A percentile compares a stretch with the other conserved stretches of the same genome.
These are phyloP conservation scores for Petrea volubilis DNA, from an alignment of 257 asterid species.

Conservation along the genomic window DNA sequence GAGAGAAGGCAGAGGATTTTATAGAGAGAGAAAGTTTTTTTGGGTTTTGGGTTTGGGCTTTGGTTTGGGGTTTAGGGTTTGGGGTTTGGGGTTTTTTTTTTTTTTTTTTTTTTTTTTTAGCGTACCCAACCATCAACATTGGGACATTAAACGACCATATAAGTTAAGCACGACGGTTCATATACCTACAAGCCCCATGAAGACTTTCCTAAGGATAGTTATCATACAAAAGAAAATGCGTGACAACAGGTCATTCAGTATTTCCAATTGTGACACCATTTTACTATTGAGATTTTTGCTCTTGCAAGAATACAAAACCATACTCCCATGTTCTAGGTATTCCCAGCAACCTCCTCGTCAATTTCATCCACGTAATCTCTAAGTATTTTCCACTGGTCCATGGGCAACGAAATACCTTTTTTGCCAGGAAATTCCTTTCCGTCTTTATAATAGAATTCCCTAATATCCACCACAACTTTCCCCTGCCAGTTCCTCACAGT, in stretches of 20 bases:
- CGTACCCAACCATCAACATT: not conserved
- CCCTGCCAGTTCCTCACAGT: slow-evolving; percentile 88
- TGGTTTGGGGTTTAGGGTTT: no score
- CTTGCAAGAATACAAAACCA: not conserved
- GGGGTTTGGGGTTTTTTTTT: no score
- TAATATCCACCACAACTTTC: slow-evolving; percentile 71
- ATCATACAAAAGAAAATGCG: not conserved
- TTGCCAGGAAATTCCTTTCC: slow-evolving; percentile 88
- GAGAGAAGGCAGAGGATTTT: no score
- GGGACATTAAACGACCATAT: not conserved
- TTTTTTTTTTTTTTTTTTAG: no score
- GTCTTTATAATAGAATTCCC: slow-evolving; percentile 80
- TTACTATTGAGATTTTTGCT: not conserved
- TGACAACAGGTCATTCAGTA: slow-evolving; percentile 10
- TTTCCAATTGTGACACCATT: slow-evolving; percentile 8
- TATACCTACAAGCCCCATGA: slow-evolving; percentile 21
- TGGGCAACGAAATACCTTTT: slow-evolving; percentile 74
- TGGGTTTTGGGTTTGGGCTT: no score
- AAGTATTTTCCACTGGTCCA: slow-evolving; percentile 87
- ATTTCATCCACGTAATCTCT: slow-evolving; percentile 80
- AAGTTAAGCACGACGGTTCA: slow-evolving; percentile 15
- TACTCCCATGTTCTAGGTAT: slow-evolving; percentile 13
- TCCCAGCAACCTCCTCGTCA: slow-evolving; percentile 55
- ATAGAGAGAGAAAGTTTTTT: no score
- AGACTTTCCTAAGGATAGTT: slow-evolving; percentile 8